Base-by-base conservation (phyloP, 2,329 filamentous ascomycete species). In the Nemania serpens region DNA sequence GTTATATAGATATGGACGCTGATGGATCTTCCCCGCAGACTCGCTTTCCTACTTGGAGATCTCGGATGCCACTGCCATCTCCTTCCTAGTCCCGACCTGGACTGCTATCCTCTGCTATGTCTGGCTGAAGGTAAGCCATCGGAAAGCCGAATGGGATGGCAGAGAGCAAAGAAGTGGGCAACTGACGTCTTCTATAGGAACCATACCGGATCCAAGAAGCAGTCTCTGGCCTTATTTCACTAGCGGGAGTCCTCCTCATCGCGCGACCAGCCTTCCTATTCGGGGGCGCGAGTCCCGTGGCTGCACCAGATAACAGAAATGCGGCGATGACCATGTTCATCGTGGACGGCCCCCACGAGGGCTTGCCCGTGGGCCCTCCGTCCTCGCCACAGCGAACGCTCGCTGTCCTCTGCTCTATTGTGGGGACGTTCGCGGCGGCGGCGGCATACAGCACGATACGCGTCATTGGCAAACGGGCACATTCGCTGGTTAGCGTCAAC, bases 61-160 rank as follows among this genome's bases (percentile, higher is more conserved):
- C 1, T 87, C 90, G 1, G 91, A 95, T 71, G 89, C 91, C 1
- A 92, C 89, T 0, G 90, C 93, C 22, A 87, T 95, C 36, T 91
- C 89, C 6, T 95, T 94, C 73, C 81, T 95, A 2, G 84, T 89
- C 0, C 91, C 91, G 0, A 88, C 88, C 7, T 79, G 92, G 10
- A 87, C 89, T 7, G 89, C 77, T 1, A 74, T 78, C 81, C 74
- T 93, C 82, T 83, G 87, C 80, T 67, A 92, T 85, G 73, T 91
- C 81, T 46, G 68, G 63, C 57, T 75, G 7, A 67, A 56, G 57
- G 73, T 74, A 61, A 57, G 69, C 65, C 25, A 5, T 29, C 25
- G 2, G 15, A 5, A n/a, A 15, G 11, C 7, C 12, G 22, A 18
- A 47, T 5, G 36, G 45, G 22, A 48, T 17, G 9, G n/a, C 13